Evolutionary conservation across 306 rosid species (phyloP), one percentile per base, ranked within the genome.

Genomic region (Hylodesmum podocarpum): DNA sequence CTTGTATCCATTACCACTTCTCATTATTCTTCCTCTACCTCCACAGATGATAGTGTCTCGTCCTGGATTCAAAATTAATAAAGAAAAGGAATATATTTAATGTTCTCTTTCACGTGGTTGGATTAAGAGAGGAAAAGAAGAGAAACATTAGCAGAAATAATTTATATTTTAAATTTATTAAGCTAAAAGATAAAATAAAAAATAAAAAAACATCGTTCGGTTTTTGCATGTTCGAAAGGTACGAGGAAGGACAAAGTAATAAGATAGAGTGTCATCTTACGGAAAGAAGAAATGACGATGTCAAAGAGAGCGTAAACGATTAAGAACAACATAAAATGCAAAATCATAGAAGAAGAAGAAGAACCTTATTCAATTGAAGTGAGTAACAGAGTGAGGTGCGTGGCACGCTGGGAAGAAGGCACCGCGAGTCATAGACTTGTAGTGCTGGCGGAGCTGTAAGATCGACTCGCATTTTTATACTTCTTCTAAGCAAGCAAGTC

Each of bases 11-110:
- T 24, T 58, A 9, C 59, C 36, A 15, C 14, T 68, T 5, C 47
- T 16, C 86, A 78, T 78, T 18, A 47, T 78, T 43, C 18, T 22
- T 12, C 34, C 22, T 18, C 67, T 21, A 16, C 29, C 19, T 6
- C 34, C 43, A 75, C 7, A 39, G 58, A 58, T 57, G 41, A 9
- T 25, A 46, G 3, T 37, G 28, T 13, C 57, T 5, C 14, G 31
- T 18, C 22, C 27, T 72, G 16, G 15, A 75, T 49, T 64, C 4
- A 57, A 57, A 27, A 5, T 14, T 7, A 11, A 25, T 18, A 25
- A 54, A 4, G 0, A 13, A 12, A 13, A 11, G n/a, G n/a, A 19
- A 19, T 0, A 21, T 2, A 58, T 13, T 47, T 21, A 21, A 55
- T 55, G 14, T 55, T 55, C 18, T 55, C 16, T 28, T 22, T 27